Percentiles rank a stretch among this genome's conserved stretches.
These are phyloP conservation scores for Plenodomus biglobosus DNA, from an alignment of 2,329 filamentous ascomycete genomes.

Conservation along the genomic window DNA sequence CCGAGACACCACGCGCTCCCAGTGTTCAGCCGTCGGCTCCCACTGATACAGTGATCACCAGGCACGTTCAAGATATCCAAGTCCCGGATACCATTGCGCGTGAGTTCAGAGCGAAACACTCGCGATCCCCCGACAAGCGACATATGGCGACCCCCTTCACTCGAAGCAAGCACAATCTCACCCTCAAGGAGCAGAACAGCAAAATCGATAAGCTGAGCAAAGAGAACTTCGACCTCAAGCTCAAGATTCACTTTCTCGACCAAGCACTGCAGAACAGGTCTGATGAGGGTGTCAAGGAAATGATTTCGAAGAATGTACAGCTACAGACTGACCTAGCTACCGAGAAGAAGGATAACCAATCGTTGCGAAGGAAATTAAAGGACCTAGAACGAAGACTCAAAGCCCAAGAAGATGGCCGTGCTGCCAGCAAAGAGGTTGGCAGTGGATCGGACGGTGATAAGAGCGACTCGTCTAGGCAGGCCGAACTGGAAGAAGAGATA, in stretches of 20 bases:
- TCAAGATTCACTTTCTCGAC: constrained; percentile 96
- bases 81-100: constrained; percentile 85
- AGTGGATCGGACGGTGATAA: constrained; percentile 55
- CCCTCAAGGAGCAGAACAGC: constrained; percentile 94
- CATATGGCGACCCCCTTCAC: constrained; percentile 42
- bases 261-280: constrained; percentile 90
- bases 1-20: constrained; percentile 70
- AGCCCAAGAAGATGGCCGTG: constrained; percentile 56
- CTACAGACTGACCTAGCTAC: constrained; percentile 87
- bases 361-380: constrained; percentile 75
- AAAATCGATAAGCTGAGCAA: constrained; percentile 96
- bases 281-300: constrained; percentile 94
- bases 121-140: constrained; percentile 63
- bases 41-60: constrained; percentile 84
- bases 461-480: constrained; percentile 59
- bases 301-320: constrained; percentile 97
- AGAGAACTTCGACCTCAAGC: constrained; percentile 96
- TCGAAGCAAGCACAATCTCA: constrained; percentile 58
- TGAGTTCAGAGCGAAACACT: constrained; percentile 78
- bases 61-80: constrained; percentile 85
- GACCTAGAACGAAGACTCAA: constrained; percentile 81
- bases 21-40: constrained; percentile 59
- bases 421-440: constrained; percentile 48
- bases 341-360: constrained; percentile 86
- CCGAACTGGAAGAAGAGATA: constrained; percentile 81